Evolutionary conservation across 2,329 filamentous ascomycete species (phyloP).

Genomic region (Alternaria tenuissima): DNA sequence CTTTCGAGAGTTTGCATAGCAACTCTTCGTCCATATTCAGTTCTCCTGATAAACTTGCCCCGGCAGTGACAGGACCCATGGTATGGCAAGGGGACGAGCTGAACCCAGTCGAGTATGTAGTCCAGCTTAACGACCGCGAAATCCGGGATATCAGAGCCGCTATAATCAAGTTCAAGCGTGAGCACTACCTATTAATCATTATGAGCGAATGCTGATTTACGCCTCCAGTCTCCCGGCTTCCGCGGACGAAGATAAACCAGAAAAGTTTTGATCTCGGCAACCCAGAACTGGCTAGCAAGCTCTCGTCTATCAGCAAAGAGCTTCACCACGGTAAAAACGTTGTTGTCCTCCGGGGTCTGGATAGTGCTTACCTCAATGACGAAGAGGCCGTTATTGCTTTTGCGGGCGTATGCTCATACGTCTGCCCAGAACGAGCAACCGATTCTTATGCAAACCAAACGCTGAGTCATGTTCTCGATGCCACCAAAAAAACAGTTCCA

Average conservation of each 20-base stretch:
- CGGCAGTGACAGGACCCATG: conserved; percentile 42
- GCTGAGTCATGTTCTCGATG: conserved; percentile 48
- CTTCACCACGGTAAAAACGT: conserved; percentile 43
- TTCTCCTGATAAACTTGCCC: conserved; percentile 41
- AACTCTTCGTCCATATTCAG: conserved; percentile 30
- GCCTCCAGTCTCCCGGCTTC: conserved; percentile 27
- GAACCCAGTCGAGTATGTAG: conserved; percentile 36
- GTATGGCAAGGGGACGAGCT: conserved; percentile 45
- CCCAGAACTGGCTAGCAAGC: conserved; percentile 32
- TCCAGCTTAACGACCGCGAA: conserved; percentile 35
- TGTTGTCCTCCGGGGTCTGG: conserved; percentile 44
- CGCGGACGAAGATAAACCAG: conserved; percentile 30
- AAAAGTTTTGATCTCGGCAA: conserved; percentile 39
- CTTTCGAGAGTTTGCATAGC: conserved; percentile 44
- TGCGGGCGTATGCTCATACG: conserved; percentile 43
- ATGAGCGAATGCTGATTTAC: background rate
- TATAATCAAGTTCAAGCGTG: conserved; percentile 45
- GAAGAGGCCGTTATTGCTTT: conserved; percentile 50
- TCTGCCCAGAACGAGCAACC: conserved; percentile 43
- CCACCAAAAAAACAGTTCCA: conserved; percentile 44
- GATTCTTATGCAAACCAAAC: conserved; percentile 52
- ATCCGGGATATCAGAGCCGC: conserved; percentile 43
- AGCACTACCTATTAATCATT: conserved; percentile 6
- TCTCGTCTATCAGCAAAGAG: conserved; percentile 37
- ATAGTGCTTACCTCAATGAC: conserved; percentile 45